These are phyloP conservation scores for Sporothrix humicola DNA, from an alignment of 2,329 filamentous ascomycete genomes.

Conservation along the genomic window DNA sequence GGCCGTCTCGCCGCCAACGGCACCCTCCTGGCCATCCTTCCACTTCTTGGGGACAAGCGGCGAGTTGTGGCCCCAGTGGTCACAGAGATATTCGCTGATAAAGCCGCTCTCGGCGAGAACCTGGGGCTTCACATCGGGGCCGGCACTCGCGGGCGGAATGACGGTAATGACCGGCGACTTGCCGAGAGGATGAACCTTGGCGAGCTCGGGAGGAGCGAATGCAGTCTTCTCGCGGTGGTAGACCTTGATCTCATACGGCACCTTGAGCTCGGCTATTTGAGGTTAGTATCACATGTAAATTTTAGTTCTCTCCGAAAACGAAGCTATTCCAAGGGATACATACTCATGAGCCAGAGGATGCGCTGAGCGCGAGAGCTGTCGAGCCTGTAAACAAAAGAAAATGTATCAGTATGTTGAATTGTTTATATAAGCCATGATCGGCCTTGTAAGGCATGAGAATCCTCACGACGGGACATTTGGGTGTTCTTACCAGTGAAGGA, in stretches of 20 bases:
- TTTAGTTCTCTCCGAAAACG: not conserved
- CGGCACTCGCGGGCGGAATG: constrained; percentile 46
- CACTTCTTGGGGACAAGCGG: constrained; percentile 60
- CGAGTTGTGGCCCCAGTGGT: constrained; percentile 59
- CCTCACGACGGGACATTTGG: too few species aligned
- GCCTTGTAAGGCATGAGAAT: not conserved
- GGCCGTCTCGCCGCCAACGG: constrained; percentile 65
- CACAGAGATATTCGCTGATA: constrained; percentile 81
- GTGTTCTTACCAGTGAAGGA: constrained; percentile 32
- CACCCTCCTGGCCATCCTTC: constrained; percentile 62
- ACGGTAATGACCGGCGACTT: constrained; percentile 83
- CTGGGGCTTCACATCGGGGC: constrained; percentile 48
- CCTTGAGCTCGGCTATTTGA: constrained; percentile 69
- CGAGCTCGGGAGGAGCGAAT: constrained; percentile 77
- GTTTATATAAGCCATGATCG: not conserved
- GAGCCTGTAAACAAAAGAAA: constrained; percentile 62
- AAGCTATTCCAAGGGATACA: not conserved
- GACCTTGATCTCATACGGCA: constrained; percentile 79
- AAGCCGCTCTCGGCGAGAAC: constrained; percentile 82
- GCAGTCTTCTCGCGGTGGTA: constrained; percentile 69
- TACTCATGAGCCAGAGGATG: constrained; percentile 75
- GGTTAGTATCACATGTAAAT: constrained; percentile 11
- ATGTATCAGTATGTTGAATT: not conserved
- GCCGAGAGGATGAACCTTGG: constrained; percentile 80
- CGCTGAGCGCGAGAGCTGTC: constrained; percentile 81